Evolutionary conservation across 768 basidiomycete genomes (phyloP), one percentile per base, ranked within the genome.

Genomic region (Boletus rufocinnamomeus): DNA sequence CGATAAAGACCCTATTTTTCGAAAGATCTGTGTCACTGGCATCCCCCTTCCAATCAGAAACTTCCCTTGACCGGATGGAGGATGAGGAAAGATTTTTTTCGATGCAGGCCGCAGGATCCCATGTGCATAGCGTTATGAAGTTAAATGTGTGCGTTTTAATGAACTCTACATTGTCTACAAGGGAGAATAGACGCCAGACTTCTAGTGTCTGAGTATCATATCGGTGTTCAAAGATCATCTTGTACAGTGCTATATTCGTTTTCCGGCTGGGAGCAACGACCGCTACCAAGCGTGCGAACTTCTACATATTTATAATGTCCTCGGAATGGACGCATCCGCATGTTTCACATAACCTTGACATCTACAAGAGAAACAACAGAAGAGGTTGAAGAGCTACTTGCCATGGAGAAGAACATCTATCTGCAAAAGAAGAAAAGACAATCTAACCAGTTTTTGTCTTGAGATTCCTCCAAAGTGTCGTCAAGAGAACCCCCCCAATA

Each of bases 401-500:
- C 4, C 9, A 47, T 16, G 27, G 32, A 53, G 41, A 46, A 50
- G 14, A 46, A 56, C 32, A 30, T 32, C 10, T 37, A 54, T 47
- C 27, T 43, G n/a, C 37, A 19, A 8, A 51, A 30, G 32, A 45
- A 34, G 25, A 44, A 6, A 50, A 7, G 43, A 23, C 14, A 23
- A 6, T 28, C 6, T 47, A 30, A 6, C 46, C 46, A 28, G 46
- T 47, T 28, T 30, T 47, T 13, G 28, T 4, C 46, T 28, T 48
- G 46, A 48, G 46, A 13, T 48, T 30, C 63, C 72, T 82, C 87
- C 87, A 90, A 2, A 88, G 69, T 2, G 75, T 77, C 50, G 74
- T 67, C 63, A 83, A 83, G 63, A 88, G 74, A 37, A 84, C 62
- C 1, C 74, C 78, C 3, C 87, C 86, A 37, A 88, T 69, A 0